phyloP scores from a whole-genome alignment of 495 filamentous ascomycete species.

The Neurospora tetraspora region DNA sequence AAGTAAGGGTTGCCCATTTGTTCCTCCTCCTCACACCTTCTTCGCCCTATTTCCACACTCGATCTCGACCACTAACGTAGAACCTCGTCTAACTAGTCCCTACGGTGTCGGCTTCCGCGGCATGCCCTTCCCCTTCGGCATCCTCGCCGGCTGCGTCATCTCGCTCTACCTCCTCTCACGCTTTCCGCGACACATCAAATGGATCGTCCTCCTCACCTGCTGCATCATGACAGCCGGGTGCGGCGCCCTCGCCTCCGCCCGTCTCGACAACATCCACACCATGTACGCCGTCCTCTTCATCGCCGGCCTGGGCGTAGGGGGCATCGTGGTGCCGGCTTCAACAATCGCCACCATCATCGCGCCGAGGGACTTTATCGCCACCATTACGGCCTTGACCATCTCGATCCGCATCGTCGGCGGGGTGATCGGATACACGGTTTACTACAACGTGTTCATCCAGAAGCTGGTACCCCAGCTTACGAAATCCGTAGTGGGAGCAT shows the following conservation, averaged over 20 bases:
- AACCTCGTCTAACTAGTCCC: constrained; percentile 21
- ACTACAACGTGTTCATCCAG: constrained; percentile 65
- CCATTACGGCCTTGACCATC: constrained; percentile 63
- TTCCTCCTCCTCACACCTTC: background rate
- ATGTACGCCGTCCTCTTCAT: constrained; percentile 54
- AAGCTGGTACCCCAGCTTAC: constrained; percentile 48
- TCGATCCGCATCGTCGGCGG: constrained; percentile 64
- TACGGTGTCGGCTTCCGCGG: constrained; percentile 57
- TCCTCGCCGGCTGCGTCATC: constrained; percentile 51
- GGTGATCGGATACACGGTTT: constrained; percentile 60
- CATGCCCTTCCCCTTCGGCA: constrained; percentile 54
- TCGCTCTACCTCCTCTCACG: constrained; percentile 51
- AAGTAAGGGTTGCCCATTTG: constrained; percentile 23
- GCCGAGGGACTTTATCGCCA: constrained; percentile 63
- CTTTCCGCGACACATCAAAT: constrained; percentile 52
- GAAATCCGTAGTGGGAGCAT: constrained; percentile 44
- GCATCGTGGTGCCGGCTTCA: constrained; percentile 58
- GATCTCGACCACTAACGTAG: background rate
- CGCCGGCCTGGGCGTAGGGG: constrained; percentile 61
- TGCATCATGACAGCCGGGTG: constrained; percentile 63
- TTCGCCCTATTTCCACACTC: background rate
- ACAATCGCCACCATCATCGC: constrained; percentile 56
- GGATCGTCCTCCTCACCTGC: constrained; percentile 51
- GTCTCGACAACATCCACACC: constrained; percentile 47
- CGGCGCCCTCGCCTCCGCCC: constrained; percentile 48